Base-by-base conservation (phyloP, 345 rosid genomes). In the Moringa oleifera region DNA sequence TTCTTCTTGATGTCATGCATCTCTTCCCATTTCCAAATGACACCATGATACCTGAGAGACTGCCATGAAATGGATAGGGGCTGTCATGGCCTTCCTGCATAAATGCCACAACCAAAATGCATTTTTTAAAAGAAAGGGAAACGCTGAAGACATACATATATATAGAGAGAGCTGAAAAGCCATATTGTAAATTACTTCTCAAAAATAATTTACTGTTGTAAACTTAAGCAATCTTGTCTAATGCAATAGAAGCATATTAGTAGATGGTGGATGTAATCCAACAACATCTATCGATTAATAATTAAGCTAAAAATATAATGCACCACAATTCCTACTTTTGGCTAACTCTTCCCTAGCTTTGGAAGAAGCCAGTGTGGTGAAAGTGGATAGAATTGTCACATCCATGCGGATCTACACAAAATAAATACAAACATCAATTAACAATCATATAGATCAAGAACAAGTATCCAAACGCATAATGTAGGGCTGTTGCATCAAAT, bases 351-450 rank as follows among this genome's bases (percentile, higher is more conserved):
- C 63, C 81, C 95, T 22, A 90, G 73, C 80, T 91, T 95, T 53
- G 97, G 80, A 75, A 84, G 85, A 80, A 91, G 97, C 97, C 99
- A 91, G 75, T 95, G 99, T 0, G 97, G 99, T 62, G 97, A 95
- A 61, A 95, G 97, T 7, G 99, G 97, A 91, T 73, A 18, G 89
- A 61, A 77, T 76, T 85, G 72, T 86, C 99, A 68, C 89, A 68
- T 63, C 82, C 88, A 66, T 75, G 93, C 62, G 62, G 79, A 75
- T 88, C 99, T 94, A 86, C 86, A 85, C 18, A 74, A 4, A 69
- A 67, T 51, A 64, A 77, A 46, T 24, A 69, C 31, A 72, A 37
- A 41, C 24, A 68, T 55, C 13, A 70, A 62, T 31, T 54, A 67
- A 25, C 53, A 63, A 59, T 53, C 64, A 49, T 23, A 64, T n/a